phyloP scores from a whole-genome alignment of 164 flowering plant species.

The Nymphaea thermarum region DNA sequence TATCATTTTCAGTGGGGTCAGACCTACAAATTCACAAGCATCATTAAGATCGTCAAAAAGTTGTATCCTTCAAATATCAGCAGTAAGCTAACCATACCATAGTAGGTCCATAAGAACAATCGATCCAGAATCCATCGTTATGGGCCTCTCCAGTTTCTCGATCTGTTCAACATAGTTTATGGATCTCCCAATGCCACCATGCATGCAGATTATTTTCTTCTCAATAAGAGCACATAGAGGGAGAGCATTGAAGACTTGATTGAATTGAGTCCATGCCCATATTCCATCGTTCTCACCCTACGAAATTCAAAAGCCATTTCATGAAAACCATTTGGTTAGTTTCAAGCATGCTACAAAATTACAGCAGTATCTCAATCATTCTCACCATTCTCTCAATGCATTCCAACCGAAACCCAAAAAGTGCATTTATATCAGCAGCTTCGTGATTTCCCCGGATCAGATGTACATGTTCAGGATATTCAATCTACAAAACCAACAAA shows the following conservation, averaged over 20 bases:
- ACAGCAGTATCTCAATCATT: neutral
- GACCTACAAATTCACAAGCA: constrained; percentile 47
- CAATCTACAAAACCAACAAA: constrained; percentile 40
- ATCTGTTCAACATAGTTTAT: constrained; percentile 90
- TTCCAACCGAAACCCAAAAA: constrained; percentile 37
- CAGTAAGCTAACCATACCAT: neutral
- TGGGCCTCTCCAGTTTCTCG: constrained; percentile 95
- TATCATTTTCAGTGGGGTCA: constrained; percentile 98
- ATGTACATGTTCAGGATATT: constrained; percentile 38
- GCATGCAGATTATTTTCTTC: constrained; percentile 97
- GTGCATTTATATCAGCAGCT: constrained; percentile 79
- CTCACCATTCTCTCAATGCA: constrained; percentile 70
- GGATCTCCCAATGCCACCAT: constrained; percentile 98
- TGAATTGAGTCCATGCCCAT: constrained; percentile 99
- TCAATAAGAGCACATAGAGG: constrained; percentile 96
- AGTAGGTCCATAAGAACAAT: constrained; percentile 27
- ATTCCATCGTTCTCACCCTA: constrained; percentile 98
- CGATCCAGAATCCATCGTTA: constrained; percentile 98
- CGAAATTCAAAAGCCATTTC: constrained; percentile 4
- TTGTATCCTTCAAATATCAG: neutral
- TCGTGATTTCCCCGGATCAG: constrained; percentile 79
- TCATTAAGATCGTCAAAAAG: neutral
- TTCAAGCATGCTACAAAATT: constrained; percentile 4
- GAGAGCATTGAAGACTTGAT: constrained; percentile 91
- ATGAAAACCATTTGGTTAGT: neutral